Base-by-base conservation (phyloP, 1,284 basidiomycete species). In the Cystobasidium pallidum region DNA sequence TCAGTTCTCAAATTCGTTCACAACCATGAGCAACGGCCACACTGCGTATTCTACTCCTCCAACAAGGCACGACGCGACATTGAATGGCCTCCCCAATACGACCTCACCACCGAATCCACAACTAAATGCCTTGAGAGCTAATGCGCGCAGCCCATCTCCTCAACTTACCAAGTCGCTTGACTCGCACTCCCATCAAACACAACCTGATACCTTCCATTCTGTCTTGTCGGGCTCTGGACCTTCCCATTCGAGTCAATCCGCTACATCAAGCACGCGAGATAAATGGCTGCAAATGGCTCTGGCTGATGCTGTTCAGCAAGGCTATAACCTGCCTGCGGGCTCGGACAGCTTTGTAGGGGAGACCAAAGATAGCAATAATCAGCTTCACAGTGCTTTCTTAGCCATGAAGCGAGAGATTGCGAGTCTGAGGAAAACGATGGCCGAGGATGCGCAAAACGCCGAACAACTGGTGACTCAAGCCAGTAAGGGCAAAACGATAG, bases 341-440 rank as follows among this genome's bases (percentile, higher is more conserved):
- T 34, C 63, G 32, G 51, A 57, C 45, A 30, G 36, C 21, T 30
- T 58, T 45, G 32, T 49, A 17, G 28, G 45, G 19, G 64, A 36
- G 45, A 73, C 81, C 49, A 78, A 78, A 24, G 81, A 79, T 30
- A 79, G 80, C 51, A 78, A 84, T 62, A 79, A 82, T 70, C 86
- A 86, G 76, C 83, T 90, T 70, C 84, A 87, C 6, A 90, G 92
- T 76, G 86, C 91, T 78, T 84, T 92, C 6, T 83, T 96, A 74
- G 87, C 86, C 78, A 87, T 97, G 79, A 97, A 96, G 83, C 89
- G 93, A 78, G 90, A 95, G 80, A 89, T 90, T 80, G 90, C 92
- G 3, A 86, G 87, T 75, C 86, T 96, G 70, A 92, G 95, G 91
- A 86, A 86, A 3, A 84, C 85, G 32, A 84, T 94, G 78, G 85